These are phyloP conservation scores for Microbotryomycetes sp. DNA, from an alignment of 1,284 basidiomycete species.

Conservation along the genomic window DNA sequence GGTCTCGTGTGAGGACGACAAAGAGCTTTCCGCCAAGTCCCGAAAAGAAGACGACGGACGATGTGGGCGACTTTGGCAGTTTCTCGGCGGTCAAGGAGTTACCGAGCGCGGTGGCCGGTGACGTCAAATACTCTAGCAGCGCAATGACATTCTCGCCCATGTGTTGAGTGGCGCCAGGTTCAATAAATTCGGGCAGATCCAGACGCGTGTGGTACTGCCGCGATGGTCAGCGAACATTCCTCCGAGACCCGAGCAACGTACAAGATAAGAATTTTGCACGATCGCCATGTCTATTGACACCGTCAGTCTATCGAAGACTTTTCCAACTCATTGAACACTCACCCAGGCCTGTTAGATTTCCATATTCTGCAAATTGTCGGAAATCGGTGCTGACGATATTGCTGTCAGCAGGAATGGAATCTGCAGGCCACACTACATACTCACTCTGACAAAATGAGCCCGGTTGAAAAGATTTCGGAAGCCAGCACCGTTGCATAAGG, in stretches of 20 bases:
- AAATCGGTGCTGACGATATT: conserved; percentile 60
- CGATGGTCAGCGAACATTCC: background rate
- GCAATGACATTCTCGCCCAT: conserved; percentile 88
- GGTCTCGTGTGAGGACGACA: conserved; percentile 59
- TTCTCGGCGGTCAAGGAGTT: conserved; percentile 30
- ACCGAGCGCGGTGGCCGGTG: conserved; percentile 56
- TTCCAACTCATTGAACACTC: conserved; percentile 55
- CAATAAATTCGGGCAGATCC: conserved; percentile 72
- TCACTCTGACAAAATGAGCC: conserved; percentile 81
- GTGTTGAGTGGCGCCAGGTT: conserved; percentile 70
- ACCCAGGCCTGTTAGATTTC: conserved; percentile 47
- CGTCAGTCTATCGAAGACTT: conserved; percentile 45
- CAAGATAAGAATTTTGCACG: conserved; percentile 81
- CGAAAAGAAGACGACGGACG: conserved; percentile 60
- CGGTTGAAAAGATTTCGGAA: conserved; percentile 89
- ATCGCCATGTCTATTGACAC: conserved; percentile 82
- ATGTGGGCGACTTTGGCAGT: conserved; percentile 51
- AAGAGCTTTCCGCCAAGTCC: conserved; percentile 58
- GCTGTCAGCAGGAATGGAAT: background rate
- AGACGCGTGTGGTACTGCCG: conserved; percentile 15
- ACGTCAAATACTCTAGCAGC: conserved; percentile 65
- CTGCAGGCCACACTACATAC: conserved; percentile 35
- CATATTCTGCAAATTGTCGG: conserved; percentile 85
- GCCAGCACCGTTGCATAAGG: conserved; percentile 88
- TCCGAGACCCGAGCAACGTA: conserved; percentile 56